A percentile compares a stretch with the other conserved stretches of the same genome.
Conservation (phyloP, 129 eudicot genomes). For the Oenanthe sinensis region DNA sequence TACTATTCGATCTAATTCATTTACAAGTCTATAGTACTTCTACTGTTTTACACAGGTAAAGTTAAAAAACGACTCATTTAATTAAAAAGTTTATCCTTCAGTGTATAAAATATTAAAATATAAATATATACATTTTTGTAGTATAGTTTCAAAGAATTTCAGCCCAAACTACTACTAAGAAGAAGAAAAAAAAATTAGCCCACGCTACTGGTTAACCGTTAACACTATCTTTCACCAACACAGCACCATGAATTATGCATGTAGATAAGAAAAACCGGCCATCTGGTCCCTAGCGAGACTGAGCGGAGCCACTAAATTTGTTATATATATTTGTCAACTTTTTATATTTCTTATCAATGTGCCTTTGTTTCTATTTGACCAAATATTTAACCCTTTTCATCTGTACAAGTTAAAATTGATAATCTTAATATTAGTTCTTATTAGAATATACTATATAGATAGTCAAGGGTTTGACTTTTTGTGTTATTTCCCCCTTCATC, state of each 20-base stretch:
- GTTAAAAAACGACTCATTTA: too few species aligned
- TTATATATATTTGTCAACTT: not conserved
- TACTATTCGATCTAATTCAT: too few species aligned
- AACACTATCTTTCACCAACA: not conserved
- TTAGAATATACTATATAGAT: not conserved
- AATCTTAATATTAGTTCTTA: not conserved
- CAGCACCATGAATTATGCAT: not conserved
- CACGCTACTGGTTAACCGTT: not conserved
- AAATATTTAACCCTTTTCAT: not conserved
- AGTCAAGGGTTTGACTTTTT: not conserved
- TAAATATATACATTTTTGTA: too few species aligned
- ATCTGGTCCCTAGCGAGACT: not conserved
- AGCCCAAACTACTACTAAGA: too few species aligned
- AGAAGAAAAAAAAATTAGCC: not conserved
- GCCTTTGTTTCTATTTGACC: not conserved
- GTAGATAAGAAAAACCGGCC: not conserved
- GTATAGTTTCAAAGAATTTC: too few species aligned
- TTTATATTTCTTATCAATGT: not conserved
- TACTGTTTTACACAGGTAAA: too few species aligned
- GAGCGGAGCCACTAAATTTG: not conserved
- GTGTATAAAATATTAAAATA: too few species aligned
- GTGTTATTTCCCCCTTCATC: not conserved
- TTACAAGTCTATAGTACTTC: too few species aligned
- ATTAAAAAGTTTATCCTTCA: too few species aligned
- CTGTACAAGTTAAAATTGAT: not conserved